Conservation (phyloP, 2,329 filamentous ascomycete species). For the Hypocreales sp. region DNA sequence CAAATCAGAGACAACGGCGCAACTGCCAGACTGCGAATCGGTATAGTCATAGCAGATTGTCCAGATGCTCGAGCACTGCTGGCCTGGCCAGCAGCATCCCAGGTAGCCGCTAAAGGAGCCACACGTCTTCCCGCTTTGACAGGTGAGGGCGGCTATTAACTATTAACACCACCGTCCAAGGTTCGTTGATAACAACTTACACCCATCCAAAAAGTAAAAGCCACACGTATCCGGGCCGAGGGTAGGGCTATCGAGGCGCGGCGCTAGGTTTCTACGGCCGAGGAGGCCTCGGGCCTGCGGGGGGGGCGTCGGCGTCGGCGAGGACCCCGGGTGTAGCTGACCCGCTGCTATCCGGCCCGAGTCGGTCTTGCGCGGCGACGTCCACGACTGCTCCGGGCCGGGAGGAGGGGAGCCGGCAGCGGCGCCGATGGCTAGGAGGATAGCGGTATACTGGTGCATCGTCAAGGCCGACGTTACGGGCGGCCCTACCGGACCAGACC, state of each 20-base stretch:
- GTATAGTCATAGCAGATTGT: conserved; percentile 15
- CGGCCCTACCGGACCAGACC: too few relatives aligned
- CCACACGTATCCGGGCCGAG: conserved; percentile 15
- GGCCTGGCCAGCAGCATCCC: too few relatives aligned
- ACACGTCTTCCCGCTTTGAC: too few relatives aligned
- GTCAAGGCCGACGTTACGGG: too few relatives aligned
- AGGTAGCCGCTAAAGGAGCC: too few relatives aligned
- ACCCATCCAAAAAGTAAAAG: conserved; percentile 10
- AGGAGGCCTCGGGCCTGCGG: conserved; percentile 9
- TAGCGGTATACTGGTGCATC: too few relatives aligned
- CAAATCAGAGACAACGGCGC: conserved; percentile 11
- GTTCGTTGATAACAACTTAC: conserved; percentile 11
- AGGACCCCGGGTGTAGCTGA: conserved; percentile 14
- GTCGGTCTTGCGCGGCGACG: conserved; percentile 12
- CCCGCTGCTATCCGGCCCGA: conserved; percentile 5
- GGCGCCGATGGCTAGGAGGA: too few relatives aligned
- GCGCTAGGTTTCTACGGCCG: conserved; percentile 13
- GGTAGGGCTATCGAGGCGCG: conserved; percentile 12
- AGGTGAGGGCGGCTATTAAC: too few relatives aligned
- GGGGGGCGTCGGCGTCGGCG: conserved; percentile 15
- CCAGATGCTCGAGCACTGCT: too few relatives aligned
- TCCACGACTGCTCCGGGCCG: conserved; percentile 12
- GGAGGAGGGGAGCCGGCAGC: conserved; percentile 5
- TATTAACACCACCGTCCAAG: too few relatives aligned
- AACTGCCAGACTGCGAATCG: conserved; percentile 9